Conservation (phyloP, 805 yeast genomes). For the Pichia rugopelliculosa region DNA sequence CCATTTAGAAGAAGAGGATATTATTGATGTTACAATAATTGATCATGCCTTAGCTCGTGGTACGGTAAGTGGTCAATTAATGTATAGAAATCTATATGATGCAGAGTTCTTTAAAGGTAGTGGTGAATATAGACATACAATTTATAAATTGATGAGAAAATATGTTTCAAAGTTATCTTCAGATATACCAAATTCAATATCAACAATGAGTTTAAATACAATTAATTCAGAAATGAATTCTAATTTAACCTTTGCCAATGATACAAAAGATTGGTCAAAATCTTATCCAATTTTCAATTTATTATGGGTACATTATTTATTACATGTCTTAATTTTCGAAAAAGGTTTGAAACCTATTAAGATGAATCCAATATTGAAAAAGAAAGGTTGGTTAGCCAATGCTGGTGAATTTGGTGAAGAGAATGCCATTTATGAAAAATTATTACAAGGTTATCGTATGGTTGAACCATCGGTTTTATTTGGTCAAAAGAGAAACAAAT, state of each 20-base stretch:
- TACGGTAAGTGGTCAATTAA: constrained; percentile 23
- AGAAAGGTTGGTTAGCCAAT: constrained; percentile 13
- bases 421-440: constrained; percentile 19
- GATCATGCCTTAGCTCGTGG: constrained; percentile 54
- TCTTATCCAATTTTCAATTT: constrained; percentile 46
- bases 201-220: constrained; percentile 6
- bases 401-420: constrained; percentile 18
- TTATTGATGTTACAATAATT: constrained; percentile 38
- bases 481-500: constrained; percentile 16
- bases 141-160: constrained; percentile 45
- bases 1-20: constrained; percentile 5
- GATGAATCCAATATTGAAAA: constrained; percentile 21
- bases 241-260: not conserved
- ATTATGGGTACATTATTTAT: constrained; percentile 59
- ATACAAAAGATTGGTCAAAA: constrained; percentile 34
- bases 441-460: constrained; percentile 26
- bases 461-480: constrained; percentile 27
- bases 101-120: constrained; percentile 54
- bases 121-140: constrained; percentile 55
- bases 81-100: constrained; percentile 54
- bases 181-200: constrained; percentile 7
- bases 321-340: constrained; percentile 38
- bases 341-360: constrained; percentile 29
- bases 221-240: not conserved
- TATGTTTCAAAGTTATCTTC: not conserved